Percentiles rank a stretch among this genome's conserved stretches.
These are phyloP conservation scores for Alternaria arborescens DNA, from an alignment of 2,329 filamentous ascomycete species.

Conservation along the genomic window DNA sequence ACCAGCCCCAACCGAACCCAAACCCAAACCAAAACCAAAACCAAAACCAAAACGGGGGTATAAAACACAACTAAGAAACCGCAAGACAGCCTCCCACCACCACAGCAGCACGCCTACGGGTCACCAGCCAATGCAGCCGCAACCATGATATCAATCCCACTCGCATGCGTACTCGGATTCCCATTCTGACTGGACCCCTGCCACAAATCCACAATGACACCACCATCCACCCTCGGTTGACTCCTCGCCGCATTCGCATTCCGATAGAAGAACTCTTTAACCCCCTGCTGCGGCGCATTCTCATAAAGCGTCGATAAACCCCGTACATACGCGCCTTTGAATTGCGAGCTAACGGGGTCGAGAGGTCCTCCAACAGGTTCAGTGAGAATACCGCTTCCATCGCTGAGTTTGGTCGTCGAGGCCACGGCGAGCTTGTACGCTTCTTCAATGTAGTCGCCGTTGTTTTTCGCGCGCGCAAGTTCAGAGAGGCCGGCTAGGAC, in stretches of 20 bases:
- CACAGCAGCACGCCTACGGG: not conserved
- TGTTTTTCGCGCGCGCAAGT: slow-evolving; percentile 56
- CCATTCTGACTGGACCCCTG: slow-evolving; percentile 63
- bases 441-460: slow-evolving; percentile 32
- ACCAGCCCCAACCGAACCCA: no score
- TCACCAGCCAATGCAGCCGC: slow-evolving; percentile 50
- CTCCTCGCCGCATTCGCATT: slow-evolving; percentile 47
- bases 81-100: not conserved
- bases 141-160: slow-evolving; percentile 71
- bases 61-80: slow-evolving; percentile 12
- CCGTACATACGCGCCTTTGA: slow-evolving; percentile 51
- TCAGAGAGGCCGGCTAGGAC: slow-evolving; percentile 65
- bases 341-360: slow-evolving; percentile 43
- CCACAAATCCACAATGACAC: slow-evolving; percentile 67
- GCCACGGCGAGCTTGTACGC: slow-evolving; percentile 42
- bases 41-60: slow-evolving; percentile 15
- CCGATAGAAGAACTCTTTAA: slow-evolving; percentile 40
- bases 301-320: slow-evolving; percentile 43
- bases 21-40: not conserved
- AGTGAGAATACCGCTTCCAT: slow-evolving; percentile 43
- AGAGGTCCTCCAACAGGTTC: slow-evolving; percentile 35
- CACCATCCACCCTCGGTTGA: slow-evolving; percentile 45
- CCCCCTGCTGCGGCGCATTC: slow-evolving; percentile 33
- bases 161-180: slow-evolving; percentile 67
- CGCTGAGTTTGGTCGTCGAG: slow-evolving; percentile 35